Evolutionary conservation across 1,139 yeast genomes (phyloP), one percentile per base, ranked within the genome.

Genomic region (Casaregolazyma lundiana): DNA sequence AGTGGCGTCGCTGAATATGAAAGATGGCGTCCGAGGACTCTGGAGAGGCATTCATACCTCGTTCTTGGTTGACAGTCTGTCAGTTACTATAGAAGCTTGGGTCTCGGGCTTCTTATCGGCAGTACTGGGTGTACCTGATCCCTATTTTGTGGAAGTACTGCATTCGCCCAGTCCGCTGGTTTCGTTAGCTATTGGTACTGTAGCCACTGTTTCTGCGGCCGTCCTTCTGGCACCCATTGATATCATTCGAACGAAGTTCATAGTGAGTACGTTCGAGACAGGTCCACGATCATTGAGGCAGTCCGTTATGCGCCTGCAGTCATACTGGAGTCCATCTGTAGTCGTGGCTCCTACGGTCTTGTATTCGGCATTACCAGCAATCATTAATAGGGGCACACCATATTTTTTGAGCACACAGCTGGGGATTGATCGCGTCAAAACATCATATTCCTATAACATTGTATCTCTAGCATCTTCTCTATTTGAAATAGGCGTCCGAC

Each of bases 1-100:
- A 18, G 70, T 89, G 66, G 71, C 84, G 1, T 74, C 94, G 1
- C 67, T 90, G 38, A 72, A 82, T 48, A 72, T 84, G 8, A 78
- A 78, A 53, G 97, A 88, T 58, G 97, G 97, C 0, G 80, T 88
- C 1, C 71, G 81, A 60, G 96, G 96, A 1, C 68, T 88, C 22
- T 86, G 95, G 77, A 76, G 94, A 58, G 96, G 95, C 3, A 75
- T 87, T 38, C 89, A 92, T 63, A 87, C 96, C 1, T 75, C 95
- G 1, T 90, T 89, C 61, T 72, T 92, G 29, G 76, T 84, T 61
- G 84, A 78, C 49, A 84, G 95, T 0, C 70, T 89, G 38, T 78
- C 84, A 1, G 80, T 81, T 48, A 85, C 95, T 0, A 70, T 89
- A 43, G 95, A 87, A 60, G 89, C 96, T 0, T 90, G 97, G 97